Evolutionary conservation across 805 yeast genomes (phyloP).

Genomic region (Saccharomycopsis amapae): DNA sequence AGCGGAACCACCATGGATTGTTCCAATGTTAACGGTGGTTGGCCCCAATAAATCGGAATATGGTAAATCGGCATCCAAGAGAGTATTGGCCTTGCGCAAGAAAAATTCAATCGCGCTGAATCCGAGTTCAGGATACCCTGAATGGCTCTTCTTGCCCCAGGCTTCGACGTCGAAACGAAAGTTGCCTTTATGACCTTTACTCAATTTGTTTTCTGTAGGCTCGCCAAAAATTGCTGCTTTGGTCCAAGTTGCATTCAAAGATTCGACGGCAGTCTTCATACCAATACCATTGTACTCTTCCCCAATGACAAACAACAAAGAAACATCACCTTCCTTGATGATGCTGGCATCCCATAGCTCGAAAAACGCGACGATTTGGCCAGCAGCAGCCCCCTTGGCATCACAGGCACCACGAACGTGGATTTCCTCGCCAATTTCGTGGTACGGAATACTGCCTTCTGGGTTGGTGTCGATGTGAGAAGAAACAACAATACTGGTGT

Average conservation of each 20-base stretch:
- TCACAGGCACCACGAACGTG: constrained; percentile 64
- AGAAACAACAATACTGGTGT: constrained; percentile 28
- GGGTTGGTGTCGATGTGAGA: constrained; percentile 52
- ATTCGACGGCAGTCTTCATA: constrained; percentile 41
- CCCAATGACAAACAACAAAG: constrained; percentile 56
- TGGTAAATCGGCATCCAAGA: constrained; percentile 43
- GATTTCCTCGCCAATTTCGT: constrained; percentile 38
- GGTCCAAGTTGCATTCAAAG: constrained; percentile 40
- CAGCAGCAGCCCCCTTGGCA: constrained; percentile 62
- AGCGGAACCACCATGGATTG: constrained; percentile 54
- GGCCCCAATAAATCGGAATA: constrained; percentile 48
- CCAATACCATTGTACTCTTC: constrained; percentile 65
- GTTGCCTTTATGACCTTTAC: constrained; percentile 69
- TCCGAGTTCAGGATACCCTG: constrained; percentile 66
- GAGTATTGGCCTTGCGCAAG: constrained; percentile 41
- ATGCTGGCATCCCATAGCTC: constrained; percentile 35
- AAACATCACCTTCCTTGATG: constrained; percentile 47
- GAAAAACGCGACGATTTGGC: constrained; percentile 50
- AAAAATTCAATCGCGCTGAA: constrained; percentile 52
- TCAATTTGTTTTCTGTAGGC: constrained; percentile 63
- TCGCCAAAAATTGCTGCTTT: constrained; percentile 65
- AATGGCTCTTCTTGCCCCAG: constrained; percentile 51
- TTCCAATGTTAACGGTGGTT: constrained; percentile 55
- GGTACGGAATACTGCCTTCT: constrained; percentile 6
- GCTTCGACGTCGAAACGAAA: constrained; percentile 36